Base-by-base conservation (phyloP, 1,139 yeast genomes). In the Geotrichum citri-aurantii region DNA sequence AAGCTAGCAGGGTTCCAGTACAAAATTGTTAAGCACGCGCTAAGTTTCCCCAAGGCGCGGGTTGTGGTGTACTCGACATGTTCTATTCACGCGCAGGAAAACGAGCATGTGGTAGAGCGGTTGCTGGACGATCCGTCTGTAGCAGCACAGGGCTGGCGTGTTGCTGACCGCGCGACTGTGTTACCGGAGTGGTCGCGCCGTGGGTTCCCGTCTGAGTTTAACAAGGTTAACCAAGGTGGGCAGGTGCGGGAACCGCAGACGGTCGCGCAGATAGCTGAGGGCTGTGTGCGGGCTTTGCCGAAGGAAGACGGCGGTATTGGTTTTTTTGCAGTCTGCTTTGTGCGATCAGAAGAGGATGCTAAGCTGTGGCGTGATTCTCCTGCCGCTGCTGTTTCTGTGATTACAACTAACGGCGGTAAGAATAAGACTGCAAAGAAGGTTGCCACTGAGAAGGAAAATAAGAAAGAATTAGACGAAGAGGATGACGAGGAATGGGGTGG, bases 301-400 rank as follows among this genome's bases (percentile, higher is more conserved):
- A 86, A 83, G 64, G 86, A 81, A 58, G 98, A 93, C 70, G 97
- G 98, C 44, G 99, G 99, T 12, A 93, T 93, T 66, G 99, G 99
- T 0, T 93, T 93, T 70, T 93, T 93, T 74, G 98, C 97, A 0
- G 98, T 88, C 1, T 84, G 89, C 59, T 87, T 88, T 69, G 81
- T 84, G 54, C 74, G 79, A 62, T 64, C 47, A 6, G 57, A 23
- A 14, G 19, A n/a, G 21, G 27, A 31, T 12, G 29, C 17, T n/a
- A 29, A 27, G n/a, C 17, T 21, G 12, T 29, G 46, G 21, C 19
- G 17, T 2, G 42, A 37, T 4, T 37, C 42, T 14, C 42, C 17
- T 14, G 62, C 47, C 10, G 47, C 24, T 21, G 8, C 27, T 23
- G 37, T 23, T 11, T 11, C 37, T n/a, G 23, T 10, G 7, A 19